These are phyloP conservation scores for Osmanthus fragrans DNA, from an alignment of 257 asterid genomes.

Conservation along the genomic window DNA sequence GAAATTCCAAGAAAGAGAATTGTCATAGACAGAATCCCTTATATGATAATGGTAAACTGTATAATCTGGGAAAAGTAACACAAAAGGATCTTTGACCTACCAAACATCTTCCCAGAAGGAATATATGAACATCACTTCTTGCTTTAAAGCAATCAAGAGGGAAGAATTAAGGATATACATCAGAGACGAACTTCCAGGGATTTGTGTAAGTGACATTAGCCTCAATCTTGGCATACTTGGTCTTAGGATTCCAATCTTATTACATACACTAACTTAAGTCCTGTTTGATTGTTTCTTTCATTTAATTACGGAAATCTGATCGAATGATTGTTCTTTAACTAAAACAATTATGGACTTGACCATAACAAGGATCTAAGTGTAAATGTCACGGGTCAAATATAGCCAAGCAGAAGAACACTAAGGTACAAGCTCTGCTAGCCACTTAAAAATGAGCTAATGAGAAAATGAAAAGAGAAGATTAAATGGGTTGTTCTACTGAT, in stretches of 20 bases:
- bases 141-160: background rate
- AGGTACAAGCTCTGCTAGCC: background rate
- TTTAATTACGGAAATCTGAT: background rate
- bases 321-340: background rate
- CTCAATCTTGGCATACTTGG: background rate
- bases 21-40: background rate
- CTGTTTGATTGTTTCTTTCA: background rate
- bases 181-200: background rate
- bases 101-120: background rate
- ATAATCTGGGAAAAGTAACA: background rate
- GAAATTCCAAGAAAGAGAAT: background rate
- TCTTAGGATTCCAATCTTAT: background rate
- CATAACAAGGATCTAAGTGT: background rate
- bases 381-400: background rate
- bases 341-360: background rate
- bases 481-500: background rate
- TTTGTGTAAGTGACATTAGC: background rate
- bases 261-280: background rate
- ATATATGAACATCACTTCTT: background rate
- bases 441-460: background rate
- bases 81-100: background rate
- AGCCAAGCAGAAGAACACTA: background rate
- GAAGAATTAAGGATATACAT: background rate
- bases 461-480: background rate
- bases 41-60: background rate